Percentiles rank a stretch among this genome's conserved stretches.
Evolutionary conservation across 202 grass and related monocot genomes (phyloP).

Genomic region (Cymbopogon flexuosus): DNA sequence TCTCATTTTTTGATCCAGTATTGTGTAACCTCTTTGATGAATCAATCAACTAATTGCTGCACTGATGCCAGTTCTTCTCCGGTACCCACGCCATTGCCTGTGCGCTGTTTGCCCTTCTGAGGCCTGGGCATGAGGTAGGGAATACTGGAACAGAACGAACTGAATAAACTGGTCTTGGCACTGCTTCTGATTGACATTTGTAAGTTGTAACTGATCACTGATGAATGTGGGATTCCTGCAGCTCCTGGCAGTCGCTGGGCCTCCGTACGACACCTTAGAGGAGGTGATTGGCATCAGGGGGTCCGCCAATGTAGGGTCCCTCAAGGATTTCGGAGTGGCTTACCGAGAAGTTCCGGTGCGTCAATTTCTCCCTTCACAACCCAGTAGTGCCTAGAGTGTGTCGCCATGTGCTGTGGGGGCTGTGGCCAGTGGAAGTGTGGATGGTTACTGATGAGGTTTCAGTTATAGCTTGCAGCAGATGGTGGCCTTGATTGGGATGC

Average conservation of each 20-base stretch:
- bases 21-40: neutral
- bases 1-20: neutral
- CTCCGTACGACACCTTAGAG: conserved; percentile 79
- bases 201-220: neutral
- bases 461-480: conserved; percentile 72
- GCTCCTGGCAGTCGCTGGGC: conserved; percentile 74
- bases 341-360: conserved; percentile 76
- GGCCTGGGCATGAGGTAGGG: conserved; percentile 79
- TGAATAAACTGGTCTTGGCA: neutral
- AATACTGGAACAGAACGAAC: neutral
- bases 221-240: conserved; percentile 27
- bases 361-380: neutral
- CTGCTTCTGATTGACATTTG: neutral
- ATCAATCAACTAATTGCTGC: neutral
- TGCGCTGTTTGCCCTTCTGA: conserved; percentile 79
- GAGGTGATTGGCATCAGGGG: conserved; percentile 89
- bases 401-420: neutral
- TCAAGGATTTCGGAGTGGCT: conserved; percentile 71
- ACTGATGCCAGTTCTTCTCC: conserved; percentile 70
- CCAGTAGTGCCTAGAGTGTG: neutral
- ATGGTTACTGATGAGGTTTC: conserved; percentile 5
- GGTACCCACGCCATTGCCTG: conserved; percentile 88
- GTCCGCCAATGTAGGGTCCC: conserved; percentile 60
- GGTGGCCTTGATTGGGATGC: conserved; percentile 69
- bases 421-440: neutral